phyloP scores from a whole-genome alignment of 2,329 filamentous ascomycete species.

The Metarhizium guizhouense region DNA sequence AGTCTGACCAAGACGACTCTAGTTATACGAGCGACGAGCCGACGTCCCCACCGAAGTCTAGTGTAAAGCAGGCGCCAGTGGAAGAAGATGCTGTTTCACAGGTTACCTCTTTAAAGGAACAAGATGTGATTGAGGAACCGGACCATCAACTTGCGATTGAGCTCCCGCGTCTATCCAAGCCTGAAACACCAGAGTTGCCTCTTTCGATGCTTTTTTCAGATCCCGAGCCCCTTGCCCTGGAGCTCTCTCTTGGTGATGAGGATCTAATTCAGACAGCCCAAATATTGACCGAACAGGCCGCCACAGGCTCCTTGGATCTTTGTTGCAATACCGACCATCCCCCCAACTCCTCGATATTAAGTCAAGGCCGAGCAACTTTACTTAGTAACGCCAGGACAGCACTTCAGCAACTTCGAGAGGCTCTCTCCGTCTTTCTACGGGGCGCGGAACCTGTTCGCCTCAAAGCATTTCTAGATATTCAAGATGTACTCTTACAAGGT shows the following conservation, averaged over 20 bases:
- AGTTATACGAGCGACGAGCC: constrained; percentile 40
- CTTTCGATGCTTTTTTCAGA: constrained; percentile 50
- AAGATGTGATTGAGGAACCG: constrained; percentile 35
- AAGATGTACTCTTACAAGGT: constrained; percentile 45
- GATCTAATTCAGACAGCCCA: constrained; percentile 61
- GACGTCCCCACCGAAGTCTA: constrained; percentile 41
- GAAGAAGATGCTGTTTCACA: constrained; percentile 48
- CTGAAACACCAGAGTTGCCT: constrained; percentile 39
- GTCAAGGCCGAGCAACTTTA: constrained; percentile 32
- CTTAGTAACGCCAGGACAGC: constrained; percentile 35
- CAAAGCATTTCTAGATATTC: constrained; percentile 45
- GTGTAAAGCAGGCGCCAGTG: constrained; percentile 27
- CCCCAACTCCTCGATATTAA: constrained; percentile 15
- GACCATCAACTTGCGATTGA: constrained; percentile 40
- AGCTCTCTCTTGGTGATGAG: constrained; percentile 41
- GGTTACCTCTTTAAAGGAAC: constrained; percentile 40
- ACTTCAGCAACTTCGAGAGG: constrained; percentile 37
- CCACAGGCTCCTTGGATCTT: constrained; percentile 38
- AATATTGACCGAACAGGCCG: constrained; percentile 61
- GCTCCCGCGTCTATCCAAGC: constrained; percentile 37
- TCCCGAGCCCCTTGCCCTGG: constrained; percentile 42
- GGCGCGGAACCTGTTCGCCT: constrained; percentile 27
- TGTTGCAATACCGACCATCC: constrained; percentile 14
- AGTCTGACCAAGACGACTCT: constrained; percentile 48
- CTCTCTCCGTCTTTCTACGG: constrained; percentile 35